A percentile compares a stretch with the other conserved stretches of the same genome.
Evolutionary conservation across 1,284 basidiomycete species (phyloP).

Genomic region (Sanghuangporus weigelae): DNA sequence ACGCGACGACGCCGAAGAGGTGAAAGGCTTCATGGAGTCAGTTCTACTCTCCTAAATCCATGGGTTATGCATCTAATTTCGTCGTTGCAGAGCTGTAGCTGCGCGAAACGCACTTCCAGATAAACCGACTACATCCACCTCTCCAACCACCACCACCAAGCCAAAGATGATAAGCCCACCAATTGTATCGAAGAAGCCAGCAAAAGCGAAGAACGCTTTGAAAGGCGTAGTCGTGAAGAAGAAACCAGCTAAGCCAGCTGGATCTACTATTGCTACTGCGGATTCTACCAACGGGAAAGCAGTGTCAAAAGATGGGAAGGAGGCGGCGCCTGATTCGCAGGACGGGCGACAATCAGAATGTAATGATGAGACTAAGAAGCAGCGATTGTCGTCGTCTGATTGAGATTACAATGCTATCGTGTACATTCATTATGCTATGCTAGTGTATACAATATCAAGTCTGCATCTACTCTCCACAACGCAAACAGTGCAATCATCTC

Average conservation of each 20-base stretch:
- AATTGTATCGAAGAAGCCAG: constrained; percentile 41
- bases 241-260: constrained; percentile 41
- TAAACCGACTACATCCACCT: constrained; percentile 37
- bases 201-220: constrained; percentile 44
- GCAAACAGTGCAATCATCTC: constrained; percentile 13
- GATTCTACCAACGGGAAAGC: neutral
- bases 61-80: constrained; percentile 17
- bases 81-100: constrained; percentile 60
- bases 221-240: constrained; percentile 77
- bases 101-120: constrained; percentile 55
- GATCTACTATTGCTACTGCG: constrained; percentile 13
- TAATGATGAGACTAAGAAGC: neutral
- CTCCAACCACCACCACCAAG: constrained; percentile 23
- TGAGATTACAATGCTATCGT: neutral
- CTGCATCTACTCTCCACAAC: constrained; percentile 12
- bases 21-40: constrained; percentile 76
- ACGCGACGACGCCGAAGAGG: constrained; percentile 75
- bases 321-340: constrained; percentile 24
- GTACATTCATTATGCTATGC: neutral
- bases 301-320: constrained; percentile 22
- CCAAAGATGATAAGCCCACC: constrained; percentile 22
- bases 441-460: neutral
- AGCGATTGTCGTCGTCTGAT: neutral
- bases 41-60: constrained; percentile 19
- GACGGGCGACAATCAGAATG: constrained; percentile 47